These are phyloP conservation scores for Suhomyces tanzawaensis DNA, from an alignment of 805 yeast species.

Conservation along the genomic window DNA sequence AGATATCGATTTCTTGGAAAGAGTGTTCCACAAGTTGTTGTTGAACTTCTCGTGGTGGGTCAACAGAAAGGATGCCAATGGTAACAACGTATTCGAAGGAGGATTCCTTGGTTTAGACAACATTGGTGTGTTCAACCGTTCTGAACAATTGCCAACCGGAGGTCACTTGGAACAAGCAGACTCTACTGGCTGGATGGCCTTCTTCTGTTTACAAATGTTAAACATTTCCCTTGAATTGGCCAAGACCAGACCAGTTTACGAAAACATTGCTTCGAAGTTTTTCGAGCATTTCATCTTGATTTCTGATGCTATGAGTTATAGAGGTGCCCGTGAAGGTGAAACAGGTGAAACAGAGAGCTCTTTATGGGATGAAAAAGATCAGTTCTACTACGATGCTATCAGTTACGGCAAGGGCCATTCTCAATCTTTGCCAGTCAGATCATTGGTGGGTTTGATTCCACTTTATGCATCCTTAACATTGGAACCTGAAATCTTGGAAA, in stretches of 20 bases:
- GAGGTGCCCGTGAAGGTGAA: conserved; percentile 40
- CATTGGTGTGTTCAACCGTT: conserved; percentile 88
- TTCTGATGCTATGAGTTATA: conserved; percentile 89
- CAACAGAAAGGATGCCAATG: conserved; percentile 81
- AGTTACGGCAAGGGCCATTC: conserved; percentile 69
- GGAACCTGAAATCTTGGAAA: conserved; percentile 76
- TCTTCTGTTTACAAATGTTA: conserved; percentile 85
- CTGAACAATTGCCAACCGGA: conserved; percentile 91
- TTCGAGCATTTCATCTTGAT: conserved; percentile 89
- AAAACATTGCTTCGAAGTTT: conserved; percentile 90
- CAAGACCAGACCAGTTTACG: conserved; percentile 79
- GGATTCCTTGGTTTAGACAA: conserved; percentile 92
- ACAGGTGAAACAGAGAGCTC: conserved; percentile 42
- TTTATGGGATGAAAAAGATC: conserved; percentile 86
- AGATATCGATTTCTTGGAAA: conserved; percentile 79
- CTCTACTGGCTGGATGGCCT: conserved; percentile 98
- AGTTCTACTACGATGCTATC: conserved; percentile 88
- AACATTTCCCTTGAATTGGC: conserved; percentile 90
- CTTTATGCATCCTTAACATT: conserved; percentile 83
- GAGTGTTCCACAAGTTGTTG: conserved; percentile 88
- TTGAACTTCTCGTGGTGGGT: conserved; percentile 98
- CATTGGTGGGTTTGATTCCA: conserved; percentile 89
- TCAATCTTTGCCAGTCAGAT: conserved; percentile 77
- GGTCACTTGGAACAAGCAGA: conserved; percentile 91
- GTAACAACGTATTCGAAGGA: conserved; percentile 89